Evolutionary conservation across 345 rosid genomes (phyloP).

Genomic region (Bruguiera gymnorhiza): DNA sequence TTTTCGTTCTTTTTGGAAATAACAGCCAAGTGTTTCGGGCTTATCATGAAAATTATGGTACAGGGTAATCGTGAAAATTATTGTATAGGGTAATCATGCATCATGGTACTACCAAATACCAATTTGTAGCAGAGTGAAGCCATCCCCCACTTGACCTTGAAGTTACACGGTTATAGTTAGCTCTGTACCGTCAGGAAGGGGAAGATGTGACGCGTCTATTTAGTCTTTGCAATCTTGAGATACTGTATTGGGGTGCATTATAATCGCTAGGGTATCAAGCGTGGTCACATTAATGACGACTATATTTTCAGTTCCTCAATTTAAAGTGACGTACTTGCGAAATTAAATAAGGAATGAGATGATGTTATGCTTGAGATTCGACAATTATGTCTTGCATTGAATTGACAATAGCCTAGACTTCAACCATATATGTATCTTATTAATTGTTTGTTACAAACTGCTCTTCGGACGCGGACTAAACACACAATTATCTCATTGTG

Average conservation of each 20-base stretch:
- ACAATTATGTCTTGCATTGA: too few species aligned
- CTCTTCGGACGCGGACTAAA: too few species aligned
- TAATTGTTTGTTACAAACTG: too few species aligned
- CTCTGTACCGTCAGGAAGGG: neutral
- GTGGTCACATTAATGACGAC: too few species aligned
- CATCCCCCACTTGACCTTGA: neutral
- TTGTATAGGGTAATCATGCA: neutral
- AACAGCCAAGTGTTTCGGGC: constrained; percentile 17
- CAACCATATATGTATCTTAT: too few species aligned
- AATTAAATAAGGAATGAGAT: too few species aligned
- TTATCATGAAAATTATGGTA: neutral
- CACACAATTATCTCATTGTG: too few species aligned
- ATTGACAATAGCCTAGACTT: too few species aligned
- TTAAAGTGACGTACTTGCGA: too few species aligned
- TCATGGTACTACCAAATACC: neutral
- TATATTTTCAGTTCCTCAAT: too few species aligned
- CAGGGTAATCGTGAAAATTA: neutral
- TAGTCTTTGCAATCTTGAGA: constrained; percentile 5
- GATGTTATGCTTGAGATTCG: too few species aligned
- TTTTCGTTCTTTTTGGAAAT: neutral
- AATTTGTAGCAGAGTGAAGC: neutral
- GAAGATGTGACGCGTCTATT: neutral
- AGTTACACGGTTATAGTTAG: neutral
- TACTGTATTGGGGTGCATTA: neutral
- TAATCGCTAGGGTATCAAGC: neutral